Conservation (phyloP, 768 basidiomycete genomes). For the Mycena galericulata region DNA sequence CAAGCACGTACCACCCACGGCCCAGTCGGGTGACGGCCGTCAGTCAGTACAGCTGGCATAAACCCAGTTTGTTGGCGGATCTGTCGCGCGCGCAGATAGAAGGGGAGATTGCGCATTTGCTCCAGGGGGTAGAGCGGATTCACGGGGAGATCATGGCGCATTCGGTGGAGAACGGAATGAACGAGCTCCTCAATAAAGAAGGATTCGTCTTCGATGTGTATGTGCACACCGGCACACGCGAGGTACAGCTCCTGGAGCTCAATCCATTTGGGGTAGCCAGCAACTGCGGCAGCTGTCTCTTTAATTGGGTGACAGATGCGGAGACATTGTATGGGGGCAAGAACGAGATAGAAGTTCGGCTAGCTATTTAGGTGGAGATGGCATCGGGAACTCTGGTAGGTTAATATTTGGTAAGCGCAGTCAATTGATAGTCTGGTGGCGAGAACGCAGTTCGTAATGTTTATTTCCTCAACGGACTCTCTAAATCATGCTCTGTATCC, state of each 20-base stretch:
- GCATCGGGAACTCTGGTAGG: no score
- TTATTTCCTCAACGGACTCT: no score
- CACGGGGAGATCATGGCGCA: slow-evolving; percentile 12
- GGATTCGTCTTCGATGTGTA: slow-evolving; percentile 26
- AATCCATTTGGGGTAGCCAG: slow-evolving; percentile 22
- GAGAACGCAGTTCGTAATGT: no score
- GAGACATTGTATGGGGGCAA: slow-evolving; percentile 25
- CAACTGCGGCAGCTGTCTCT: slow-evolving; percentile 21
- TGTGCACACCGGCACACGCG: slow-evolving; percentile 1
- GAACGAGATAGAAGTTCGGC: slow-evolving; percentile 17
- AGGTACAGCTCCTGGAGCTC: slow-evolving; percentile 23
- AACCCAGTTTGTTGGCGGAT: slow-evolving; percentile 18
- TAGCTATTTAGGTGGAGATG: slow-evolving; percentile 12
- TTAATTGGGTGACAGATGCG: slow-evolving; percentile 26
- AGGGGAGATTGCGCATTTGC: slow-evolving; percentile 5
- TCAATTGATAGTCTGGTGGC: no score
- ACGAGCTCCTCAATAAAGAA: slow-evolving; percentile 4
- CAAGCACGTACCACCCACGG: slow-evolving; percentile 19
- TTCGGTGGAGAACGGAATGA: slow-evolving; percentile 10
- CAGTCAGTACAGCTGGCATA: slow-evolving; percentile 28
- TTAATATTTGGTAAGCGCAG: no score
- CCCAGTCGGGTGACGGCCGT: slow-evolving; percentile 18
- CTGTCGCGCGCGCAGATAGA: slow-evolving; percentile 7
- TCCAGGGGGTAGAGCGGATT: slow-evolving; percentile 17
- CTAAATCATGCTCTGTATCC: no score